Percentiles rank a stretch among this genome's conserved stretches.
phyloP scores from a whole-genome alignment of 2,329 filamentous ascomycete species.

The Penicillium sp. region DNA sequence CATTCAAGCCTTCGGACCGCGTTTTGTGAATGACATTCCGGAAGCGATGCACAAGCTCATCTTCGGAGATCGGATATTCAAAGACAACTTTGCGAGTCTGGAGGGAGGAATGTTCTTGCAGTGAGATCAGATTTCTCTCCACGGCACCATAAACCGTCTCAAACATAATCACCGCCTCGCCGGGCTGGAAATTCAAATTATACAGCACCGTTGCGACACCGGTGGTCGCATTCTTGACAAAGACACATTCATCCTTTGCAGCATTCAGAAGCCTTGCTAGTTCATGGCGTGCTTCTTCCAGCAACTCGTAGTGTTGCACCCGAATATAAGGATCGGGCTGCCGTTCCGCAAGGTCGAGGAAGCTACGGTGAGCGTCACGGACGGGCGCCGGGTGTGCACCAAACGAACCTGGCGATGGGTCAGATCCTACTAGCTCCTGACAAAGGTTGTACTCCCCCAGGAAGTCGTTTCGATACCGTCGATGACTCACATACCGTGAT shows the following conservation, averaged over 20 bases:
- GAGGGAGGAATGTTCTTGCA: constrained; percentile 60
- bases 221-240: constrained; percentile 74
- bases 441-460: too few species aligned
- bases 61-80: constrained; percentile 64
- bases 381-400: constrained; percentile 66
- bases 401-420: constrained; percentile 54
- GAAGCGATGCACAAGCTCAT: constrained; percentile 59
- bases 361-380: constrained; percentile 53
- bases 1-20: constrained; percentile 53
- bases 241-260: constrained; percentile 61
- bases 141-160: constrained; percentile 72
- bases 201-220: constrained; percentile 67
- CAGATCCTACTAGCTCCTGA: too few species aligned
- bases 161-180: constrained; percentile 73
- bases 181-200: constrained; percentile 60
- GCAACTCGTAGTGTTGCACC: constrained; percentile 55
- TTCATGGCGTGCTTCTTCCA: constrained; percentile 60
- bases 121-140: constrained; percentile 64
- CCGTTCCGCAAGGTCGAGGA: constrained; percentile 61
- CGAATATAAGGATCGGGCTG: constrained; percentile 71
- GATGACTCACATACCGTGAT: constrained; percentile 58
- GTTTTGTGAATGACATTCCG: constrained; percentile 51
- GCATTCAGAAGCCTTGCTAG: constrained; percentile 63
- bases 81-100: constrained; percentile 52
- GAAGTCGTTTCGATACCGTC: rapidly evolving